Base-by-base conservation (phyloP, 2,329 filamentous ascomycete genomes). In the Cadophora sp. region DNA sequence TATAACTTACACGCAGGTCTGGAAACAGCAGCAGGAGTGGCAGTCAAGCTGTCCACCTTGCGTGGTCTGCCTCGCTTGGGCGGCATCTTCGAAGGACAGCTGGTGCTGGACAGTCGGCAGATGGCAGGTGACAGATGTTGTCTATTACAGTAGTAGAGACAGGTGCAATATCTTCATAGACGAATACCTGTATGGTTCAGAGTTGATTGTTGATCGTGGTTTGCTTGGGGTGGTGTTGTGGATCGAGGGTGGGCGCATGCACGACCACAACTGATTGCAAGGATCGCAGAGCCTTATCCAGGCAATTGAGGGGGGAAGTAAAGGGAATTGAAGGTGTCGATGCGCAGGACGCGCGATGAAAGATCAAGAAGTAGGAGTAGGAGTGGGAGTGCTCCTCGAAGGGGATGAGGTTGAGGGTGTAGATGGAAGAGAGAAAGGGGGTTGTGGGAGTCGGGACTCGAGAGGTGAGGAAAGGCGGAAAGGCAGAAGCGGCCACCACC, bases 1-100 rank as follows among this genome's bases (percentile, higher is more conserved):
- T 7, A 4, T 41, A 13, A 72, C 74, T 69, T 70, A 75, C 74
- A 73, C 22, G 73, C 70, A 55, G 68, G 53, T 69, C 71, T 71
- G 16, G 72, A 74, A 30, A 48, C 66, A 48, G 70, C 59, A 48
- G 70, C 59, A 11, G 62, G 61, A 53, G 68, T 72, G 58, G 39
- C 66, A n/a, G 53, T 45, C 24, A 64, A 43, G 60, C 62, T 70
- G 22, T 61, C 62, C 20, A 64, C 61, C 53, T 72, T 76, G 33
- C 59, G 69, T 9, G 71, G 70, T 41, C 73, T 66, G n/a, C 72
- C 72, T 70, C 73, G 71, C 68, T 63, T 66, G 58, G 68, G 55
- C 30, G 59, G 59, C 59, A 61, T 61, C 62, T 53, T 20, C 62
- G 27, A 22, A 24, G 14, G n/a, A 41, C 18, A 13, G 8, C 53